phyloP scores from a whole-genome alignment of 106 monocot genomes.

The Allium cepa region DNA sequence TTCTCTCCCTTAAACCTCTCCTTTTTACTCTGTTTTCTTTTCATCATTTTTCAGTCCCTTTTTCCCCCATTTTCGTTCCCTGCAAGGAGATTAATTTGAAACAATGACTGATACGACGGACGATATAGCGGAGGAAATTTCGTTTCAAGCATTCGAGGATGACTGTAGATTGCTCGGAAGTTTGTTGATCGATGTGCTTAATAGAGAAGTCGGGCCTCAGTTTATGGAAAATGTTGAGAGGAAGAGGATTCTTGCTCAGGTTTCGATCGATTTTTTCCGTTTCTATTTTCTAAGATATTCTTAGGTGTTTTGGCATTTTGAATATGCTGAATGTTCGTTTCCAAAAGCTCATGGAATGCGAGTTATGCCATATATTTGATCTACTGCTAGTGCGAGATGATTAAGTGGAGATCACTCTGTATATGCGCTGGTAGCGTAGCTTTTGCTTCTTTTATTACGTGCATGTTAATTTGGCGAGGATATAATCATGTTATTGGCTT shows the following conservation, averaged over 20 bases:
- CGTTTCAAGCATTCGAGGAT: slow-evolving; percentile 88
- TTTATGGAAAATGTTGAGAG: slow-evolving; percentile 73
- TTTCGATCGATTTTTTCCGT: not conserved
- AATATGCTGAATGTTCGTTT: no score
- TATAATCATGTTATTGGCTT: no score
- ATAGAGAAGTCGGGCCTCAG: slow-evolving; percentile 56
- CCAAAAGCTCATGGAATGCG: no score
- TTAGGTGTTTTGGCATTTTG: no score
- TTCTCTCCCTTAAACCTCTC: slow-evolving; percentile 7
- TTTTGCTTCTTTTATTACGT: no score
- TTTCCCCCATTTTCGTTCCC: not conserved
- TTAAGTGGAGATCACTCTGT: no score
- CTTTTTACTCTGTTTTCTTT: not conserved
- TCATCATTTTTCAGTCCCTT: not conserved
- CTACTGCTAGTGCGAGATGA: no score
- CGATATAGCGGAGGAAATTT: slow-evolving; percentile 96
- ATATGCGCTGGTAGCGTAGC: no score
- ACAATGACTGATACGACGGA: slow-evolving; percentile 83
- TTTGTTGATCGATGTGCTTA: slow-evolving; percentile 72
- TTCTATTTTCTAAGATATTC: no score
- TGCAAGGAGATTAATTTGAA: not conserved
- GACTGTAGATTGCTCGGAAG: slow-evolving; percentile 71
- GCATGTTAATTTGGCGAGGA: no score
- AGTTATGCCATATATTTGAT: no score
- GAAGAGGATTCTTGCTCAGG: slow-evolving; percentile 79